These are phyloP conservation scores for Helotiales sp. DNA, from an alignment of 2,329 filamentous ascomycete genomes.

Conservation along the genomic window DNA sequence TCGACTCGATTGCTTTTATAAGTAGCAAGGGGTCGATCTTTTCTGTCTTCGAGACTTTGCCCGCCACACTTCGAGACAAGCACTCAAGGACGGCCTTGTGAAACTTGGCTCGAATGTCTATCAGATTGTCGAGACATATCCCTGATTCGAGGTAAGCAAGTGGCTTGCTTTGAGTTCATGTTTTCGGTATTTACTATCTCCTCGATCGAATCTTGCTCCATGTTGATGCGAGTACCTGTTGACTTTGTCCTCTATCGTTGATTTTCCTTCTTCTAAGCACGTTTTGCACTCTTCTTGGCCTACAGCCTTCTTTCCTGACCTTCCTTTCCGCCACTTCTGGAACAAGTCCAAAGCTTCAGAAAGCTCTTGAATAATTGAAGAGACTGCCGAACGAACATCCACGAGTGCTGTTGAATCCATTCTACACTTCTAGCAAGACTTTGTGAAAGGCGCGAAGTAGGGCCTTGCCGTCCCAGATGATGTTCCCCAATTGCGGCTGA, in stretches of 20 bases:
- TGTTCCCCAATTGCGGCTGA: constrained; percentile 6
- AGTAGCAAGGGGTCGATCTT: constrained; percentile 24
- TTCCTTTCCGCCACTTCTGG: constrained; percentile 24
- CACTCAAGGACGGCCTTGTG: constrained; percentile 24
- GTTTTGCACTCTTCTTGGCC: constrained; percentile 26
- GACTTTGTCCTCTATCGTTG: constrained; percentile 17
- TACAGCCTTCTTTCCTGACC: constrained; percentile 27
- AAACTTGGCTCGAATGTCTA: constrained; percentile 25
- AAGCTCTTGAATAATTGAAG: constrained; percentile 24
- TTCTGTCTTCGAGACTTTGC: constrained; percentile 8
- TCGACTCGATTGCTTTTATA: constrained; percentile 17
- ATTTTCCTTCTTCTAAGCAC: constrained; percentile 20
- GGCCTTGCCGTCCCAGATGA: not conserved
- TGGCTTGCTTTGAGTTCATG: not conserved
- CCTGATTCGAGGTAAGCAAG: constrained; percentile 22
- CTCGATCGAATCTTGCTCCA: constrained; percentile 25
- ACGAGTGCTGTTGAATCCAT: constrained; percentile 23
- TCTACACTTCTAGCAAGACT: not conserved
- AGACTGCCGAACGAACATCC: constrained; percentile 16
- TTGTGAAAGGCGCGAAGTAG: not conserved
- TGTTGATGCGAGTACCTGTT: constrained; percentile 13
- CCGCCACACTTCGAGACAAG: constrained; percentile 18
- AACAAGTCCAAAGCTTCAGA: constrained; percentile 20
- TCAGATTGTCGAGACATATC: constrained; percentile 19
- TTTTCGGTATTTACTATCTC: constrained; percentile 23